Base-by-base conservation (phyloP, 768 basidiomycete species). In the Lentinula aciculospora region DNA sequence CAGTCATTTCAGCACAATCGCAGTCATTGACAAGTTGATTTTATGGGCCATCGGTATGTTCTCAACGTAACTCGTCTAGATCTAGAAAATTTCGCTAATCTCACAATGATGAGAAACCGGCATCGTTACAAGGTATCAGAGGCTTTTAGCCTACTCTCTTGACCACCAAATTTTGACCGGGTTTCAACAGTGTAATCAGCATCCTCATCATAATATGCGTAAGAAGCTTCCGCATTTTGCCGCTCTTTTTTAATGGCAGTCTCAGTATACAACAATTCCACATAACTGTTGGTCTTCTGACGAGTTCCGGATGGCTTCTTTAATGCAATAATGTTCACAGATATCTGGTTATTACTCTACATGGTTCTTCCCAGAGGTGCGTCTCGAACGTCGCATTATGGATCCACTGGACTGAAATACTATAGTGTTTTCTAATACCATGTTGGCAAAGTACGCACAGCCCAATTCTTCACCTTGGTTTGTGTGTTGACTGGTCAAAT, bases 21-120 rank as follows among this genome's bases (percentile, higher is more conserved):
- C 25, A 19, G 34, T 53, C 9, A 32, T 53, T 17, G 53, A 53
- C 13, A 53, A 53, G 34, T 36, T 53, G 3, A 53, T 53, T 17
- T 13, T 53, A n/a, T 53, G 53, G 53, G 13, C 36, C 12, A 40
- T 53, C 3, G 32, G 53, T 53, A 27, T 4, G 36, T 53, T 36
- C 8, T 10, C 17, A 31, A 12, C 28, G 32, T 34, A 8, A n/a
- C n/a, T n/a, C n/a, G n/a, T n/a, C n/a, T n/a, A n/a, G n/a, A n/a
- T n/a, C n/a, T n/a, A n/a, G n/a, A n/a, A n/a, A n/a, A n/a, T n/a
- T n/a, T n/a, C n/a, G n/a, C n/a, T n/a, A n/a, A n/a, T n/a, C n/a
- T n/a, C n/a, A n/a, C n/a, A n/a, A 34, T n/a, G 21, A 28, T n/a
- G n/a, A 53, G 53, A 53, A 37, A 53, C 53, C 19, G 53, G 53